A percentile compares a stretch with the other conserved stretches of the same genome.
Evolutionary conservation across 2,329 filamentous ascomycete species (phyloP).

Genomic region (Aspergillus sp.): DNA sequence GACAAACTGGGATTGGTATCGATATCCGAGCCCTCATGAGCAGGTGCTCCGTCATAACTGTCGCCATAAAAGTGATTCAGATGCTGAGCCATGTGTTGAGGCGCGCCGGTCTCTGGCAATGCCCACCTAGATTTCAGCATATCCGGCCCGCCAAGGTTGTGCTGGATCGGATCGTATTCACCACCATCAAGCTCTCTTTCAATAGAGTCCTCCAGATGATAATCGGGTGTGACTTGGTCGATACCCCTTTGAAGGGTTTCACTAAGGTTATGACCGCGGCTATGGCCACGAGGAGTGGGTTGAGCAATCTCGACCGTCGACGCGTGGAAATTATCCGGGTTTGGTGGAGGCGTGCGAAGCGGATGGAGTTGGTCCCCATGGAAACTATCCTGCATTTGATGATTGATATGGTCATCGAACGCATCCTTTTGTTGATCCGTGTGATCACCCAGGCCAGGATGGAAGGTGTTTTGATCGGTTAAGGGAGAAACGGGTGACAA

Average conservation of each 20-base stretch:
- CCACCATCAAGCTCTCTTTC: slow-evolving; percentile 76
- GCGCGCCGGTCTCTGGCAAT: slow-evolving; percentile 28
- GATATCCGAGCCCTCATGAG: slow-evolving; percentile 62
- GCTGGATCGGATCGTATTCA: slow-evolving; percentile 50
- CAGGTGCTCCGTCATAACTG: slow-evolving; percentile 29
- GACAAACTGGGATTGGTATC: slow-evolving; percentile 73
- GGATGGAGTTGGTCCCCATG: slow-evolving; percentile 24
- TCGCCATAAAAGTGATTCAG: slow-evolving; percentile 37
- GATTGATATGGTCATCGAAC: slow-evolving; percentile 25
- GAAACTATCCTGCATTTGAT: slow-evolving; percentile 29
- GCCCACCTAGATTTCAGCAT: slow-evolving; percentile 39
- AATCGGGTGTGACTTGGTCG: slow-evolving; percentile 65
- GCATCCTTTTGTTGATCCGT: slow-evolving; percentile 22
- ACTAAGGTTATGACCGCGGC: slow-evolving; percentile 67
- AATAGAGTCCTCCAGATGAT: slow-evolving; percentile 77
- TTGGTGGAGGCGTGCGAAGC: slow-evolving; percentile 31
- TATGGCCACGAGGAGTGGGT: slow-evolving; percentile 60
- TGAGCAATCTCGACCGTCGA: slow-evolving; percentile 56
- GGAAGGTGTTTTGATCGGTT: slow-evolving; percentile 49
- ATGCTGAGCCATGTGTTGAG: slow-evolving; percentile 27
- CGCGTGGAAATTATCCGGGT: slow-evolving; percentile 42
- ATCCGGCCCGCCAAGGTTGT: slow-evolving; percentile 27
- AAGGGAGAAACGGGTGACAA: slow-evolving; percentile 67
- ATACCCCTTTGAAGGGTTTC: slow-evolving; percentile 79
- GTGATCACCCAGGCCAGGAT: slow-evolving; percentile 26